Conservation (phyloP, 805 yeast genomes). For the Nakazawaea pomicola region DNA sequence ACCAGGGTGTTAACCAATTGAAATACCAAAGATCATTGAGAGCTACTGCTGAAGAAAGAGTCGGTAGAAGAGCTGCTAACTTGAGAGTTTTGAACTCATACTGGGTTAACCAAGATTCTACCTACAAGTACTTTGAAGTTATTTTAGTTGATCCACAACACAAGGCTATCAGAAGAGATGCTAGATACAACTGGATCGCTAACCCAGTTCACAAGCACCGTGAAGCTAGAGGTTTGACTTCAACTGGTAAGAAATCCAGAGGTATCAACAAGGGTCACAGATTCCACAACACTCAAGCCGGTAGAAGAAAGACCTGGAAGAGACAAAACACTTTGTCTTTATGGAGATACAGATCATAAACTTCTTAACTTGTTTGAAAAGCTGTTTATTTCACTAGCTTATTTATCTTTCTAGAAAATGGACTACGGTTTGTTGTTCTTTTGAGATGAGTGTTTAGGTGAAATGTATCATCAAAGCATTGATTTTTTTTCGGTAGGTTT, state of each 20-base stretch:
- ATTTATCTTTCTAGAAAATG: not conserved
- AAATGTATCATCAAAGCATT: too few species aligned
- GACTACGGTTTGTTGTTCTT: not conserved
- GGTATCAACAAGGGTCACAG: constrained; percentile 99
- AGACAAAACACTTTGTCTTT: constrained; percentile 95
- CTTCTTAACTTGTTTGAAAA: constrained; percentile 12
- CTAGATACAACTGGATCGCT: constrained; percentile 99
- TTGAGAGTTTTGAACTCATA: constrained; percentile 98
- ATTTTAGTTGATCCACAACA: constrained; percentile 96
- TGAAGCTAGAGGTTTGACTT: constrained; percentile 98
- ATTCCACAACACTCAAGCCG: constrained; percentile 96
- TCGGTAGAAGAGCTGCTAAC: constrained; percentile 98
- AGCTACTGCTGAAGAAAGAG: constrained; percentile 99
- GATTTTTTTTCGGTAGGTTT: too few species aligned
- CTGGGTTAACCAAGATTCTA: constrained; percentile 99
- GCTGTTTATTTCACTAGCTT: not conserved
- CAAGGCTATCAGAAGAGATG: constrained; percentile 98
- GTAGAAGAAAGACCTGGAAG: constrained; percentile 99
- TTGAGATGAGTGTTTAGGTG: not conserved
- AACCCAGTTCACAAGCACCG: constrained; percentile 99
- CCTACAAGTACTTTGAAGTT: constrained; percentile 99
- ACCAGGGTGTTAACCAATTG: constrained; percentile 99
- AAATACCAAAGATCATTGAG: constrained; percentile 98
- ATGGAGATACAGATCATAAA: constrained; percentile 98
- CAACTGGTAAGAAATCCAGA: constrained; percentile 98